These are phyloP conservation scores for Cercospora citrullina DNA, from an alignment of 2,329 filamentous ascomycete genomes.

Conservation along the genomic window DNA sequence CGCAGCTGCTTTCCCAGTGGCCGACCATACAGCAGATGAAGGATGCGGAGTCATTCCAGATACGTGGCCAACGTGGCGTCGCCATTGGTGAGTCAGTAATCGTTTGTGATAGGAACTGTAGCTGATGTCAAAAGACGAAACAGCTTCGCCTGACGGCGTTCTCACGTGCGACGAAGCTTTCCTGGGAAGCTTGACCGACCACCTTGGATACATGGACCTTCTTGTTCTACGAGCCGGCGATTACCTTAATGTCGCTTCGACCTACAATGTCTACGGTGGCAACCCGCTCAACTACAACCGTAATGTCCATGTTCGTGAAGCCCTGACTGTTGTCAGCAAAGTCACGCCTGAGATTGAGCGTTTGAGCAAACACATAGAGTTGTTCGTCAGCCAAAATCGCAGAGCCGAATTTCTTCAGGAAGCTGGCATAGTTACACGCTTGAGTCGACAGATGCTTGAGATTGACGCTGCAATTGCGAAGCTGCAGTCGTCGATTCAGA, in stretches of 20 bases:
- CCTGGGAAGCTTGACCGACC: constrained; percentile 11
- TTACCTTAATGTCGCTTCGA: not conserved
- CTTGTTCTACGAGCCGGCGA: not conserved
- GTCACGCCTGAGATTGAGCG: constrained; percentile 14
- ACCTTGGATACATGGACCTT: constrained; percentile 4
- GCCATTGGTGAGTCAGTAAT: constrained; percentile 11
- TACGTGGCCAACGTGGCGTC: constrained; percentile 15
- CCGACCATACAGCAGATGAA: constrained; percentile 2
- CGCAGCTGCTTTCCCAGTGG: constrained; percentile 13
- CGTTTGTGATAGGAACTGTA: not conserved
- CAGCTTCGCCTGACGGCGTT: not conserved
- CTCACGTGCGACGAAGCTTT: constrained; percentile 16
- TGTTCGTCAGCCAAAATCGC: constrained; percentile 5
- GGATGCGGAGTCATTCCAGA: not conserved
- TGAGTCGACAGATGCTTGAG: constrained; percentile 7
- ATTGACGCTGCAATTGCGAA: not conserved
- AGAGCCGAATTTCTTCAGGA: constrained; percentile 10
- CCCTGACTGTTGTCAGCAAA: constrained; percentile 7
- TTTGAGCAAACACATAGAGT: constrained; percentile 13
- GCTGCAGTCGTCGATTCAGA: constrained; percentile 1
- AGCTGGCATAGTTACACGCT: not conserved
- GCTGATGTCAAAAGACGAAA: constrained; percentile 16
- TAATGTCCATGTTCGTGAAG: constrained; percentile 2
- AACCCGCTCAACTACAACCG: constrained; percentile 11
- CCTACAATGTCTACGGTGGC: not conserved